Conservation (phyloP, 2,329 filamentous ascomycete genomes). For the Neofusicoccum ribis region DNA sequence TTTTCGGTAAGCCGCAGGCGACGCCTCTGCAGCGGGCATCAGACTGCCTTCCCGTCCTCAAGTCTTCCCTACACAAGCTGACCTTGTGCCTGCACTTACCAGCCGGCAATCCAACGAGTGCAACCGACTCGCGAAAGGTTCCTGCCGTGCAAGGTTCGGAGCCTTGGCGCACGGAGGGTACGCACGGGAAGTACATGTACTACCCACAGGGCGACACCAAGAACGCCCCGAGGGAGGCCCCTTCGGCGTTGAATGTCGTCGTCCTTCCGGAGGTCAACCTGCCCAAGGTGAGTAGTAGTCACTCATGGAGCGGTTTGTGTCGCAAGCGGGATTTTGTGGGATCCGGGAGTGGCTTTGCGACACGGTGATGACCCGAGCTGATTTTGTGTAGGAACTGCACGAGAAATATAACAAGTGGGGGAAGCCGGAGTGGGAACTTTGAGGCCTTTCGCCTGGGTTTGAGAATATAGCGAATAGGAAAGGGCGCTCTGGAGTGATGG, state of each 20-base stretch:
- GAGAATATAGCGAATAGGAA: too few relatives aligned
- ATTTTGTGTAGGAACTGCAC: constrained; percentile 69
- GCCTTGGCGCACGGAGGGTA: constrained; percentile 83
- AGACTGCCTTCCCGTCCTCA: background rate
- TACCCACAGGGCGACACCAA: constrained; percentile 77
- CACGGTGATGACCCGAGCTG: background rate
- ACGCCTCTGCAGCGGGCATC: too few relatives aligned
- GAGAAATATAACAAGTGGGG: constrained; percentile 99
- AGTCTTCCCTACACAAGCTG: background rate
- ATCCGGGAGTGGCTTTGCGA: too few relatives aligned
- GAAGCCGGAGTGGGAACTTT: constrained; percentile 76
- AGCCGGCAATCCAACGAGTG: background rate
- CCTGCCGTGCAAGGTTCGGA: constrained; percentile 58
- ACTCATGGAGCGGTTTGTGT: background rate
- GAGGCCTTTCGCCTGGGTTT: background rate
- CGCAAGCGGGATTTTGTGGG: too few relatives aligned
- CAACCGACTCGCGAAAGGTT: background rate
- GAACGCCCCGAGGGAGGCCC: constrained; percentile 75
- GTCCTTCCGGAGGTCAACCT: constrained; percentile 91
- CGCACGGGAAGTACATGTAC: constrained; percentile 61
- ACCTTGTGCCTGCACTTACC: too few relatives aligned
- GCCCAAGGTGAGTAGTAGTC: constrained; percentile 58
- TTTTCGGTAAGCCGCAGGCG: background rate
- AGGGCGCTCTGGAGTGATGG: too few relatives aligned
- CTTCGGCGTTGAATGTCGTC: constrained; percentile 91